Conservation (phyloP, 306 rosid genomes). For the Astragalus membranaceus region DNA sequence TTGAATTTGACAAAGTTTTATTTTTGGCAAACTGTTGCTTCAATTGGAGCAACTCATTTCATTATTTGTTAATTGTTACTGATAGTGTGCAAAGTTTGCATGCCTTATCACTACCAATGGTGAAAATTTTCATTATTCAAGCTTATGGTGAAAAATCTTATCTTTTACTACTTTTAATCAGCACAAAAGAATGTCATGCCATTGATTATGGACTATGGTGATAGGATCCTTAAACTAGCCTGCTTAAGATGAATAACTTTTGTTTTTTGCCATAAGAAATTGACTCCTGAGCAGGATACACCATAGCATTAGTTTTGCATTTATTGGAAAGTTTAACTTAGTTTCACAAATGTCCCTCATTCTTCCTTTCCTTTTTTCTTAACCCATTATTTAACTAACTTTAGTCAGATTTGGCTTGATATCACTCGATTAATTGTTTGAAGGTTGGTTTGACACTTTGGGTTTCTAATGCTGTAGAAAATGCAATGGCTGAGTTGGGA, state of each 20-base stretch:
- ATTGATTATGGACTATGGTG: not conserved
- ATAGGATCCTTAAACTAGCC: not conserved
- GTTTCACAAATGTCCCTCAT: not conserved
- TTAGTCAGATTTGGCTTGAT: not conserved
- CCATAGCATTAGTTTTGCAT: not conserved
- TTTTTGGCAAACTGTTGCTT: not conserved
- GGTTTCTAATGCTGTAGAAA: slow-evolving; percentile 43
- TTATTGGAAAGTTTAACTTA: not conserved
- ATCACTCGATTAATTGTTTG: not conserved
- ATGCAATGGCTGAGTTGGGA: slow-evolving; percentile 96
- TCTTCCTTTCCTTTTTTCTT: not conserved
- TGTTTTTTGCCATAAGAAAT: not conserved
- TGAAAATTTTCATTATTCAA: too few relatives aligned
- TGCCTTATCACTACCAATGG: not conserved
- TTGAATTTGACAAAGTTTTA: not conserved
- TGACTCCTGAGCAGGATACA: not conserved
- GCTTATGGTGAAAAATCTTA: not conserved
- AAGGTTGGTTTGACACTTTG: slow-evolving; percentile 9
- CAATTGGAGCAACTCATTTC: not conserved
- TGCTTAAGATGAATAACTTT: not conserved
- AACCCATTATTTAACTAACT: not conserved
- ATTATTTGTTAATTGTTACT: not conserved
- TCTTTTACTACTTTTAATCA: not conserved
- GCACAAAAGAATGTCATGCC: not conserved
- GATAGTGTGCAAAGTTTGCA: not conserved